Evolutionary conservation across 2,329 filamentous ascomycete genomes (phyloP).

Genomic region (Fusarium mundagurra): DNA sequence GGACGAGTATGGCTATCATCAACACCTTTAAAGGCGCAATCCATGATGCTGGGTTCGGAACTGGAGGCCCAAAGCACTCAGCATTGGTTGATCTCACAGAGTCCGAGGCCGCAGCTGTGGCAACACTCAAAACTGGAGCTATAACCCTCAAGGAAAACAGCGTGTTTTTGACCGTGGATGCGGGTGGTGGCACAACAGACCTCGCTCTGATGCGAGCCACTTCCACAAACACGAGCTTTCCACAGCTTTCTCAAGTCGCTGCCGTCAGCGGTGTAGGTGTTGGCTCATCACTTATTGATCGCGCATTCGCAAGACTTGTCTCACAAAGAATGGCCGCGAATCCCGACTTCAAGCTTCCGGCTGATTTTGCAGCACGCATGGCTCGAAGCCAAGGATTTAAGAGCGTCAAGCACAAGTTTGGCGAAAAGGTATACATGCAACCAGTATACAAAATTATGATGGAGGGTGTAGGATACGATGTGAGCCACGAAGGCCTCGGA

Average conservation of each 20-base stretch:
- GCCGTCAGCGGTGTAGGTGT: constrained; percentile 58
- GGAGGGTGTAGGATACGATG: constrained; percentile 54
- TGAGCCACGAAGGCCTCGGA: constrained; percentile 49
- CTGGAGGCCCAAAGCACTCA: constrained; percentile 50
- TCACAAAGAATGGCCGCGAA: constrained; percentile 48
- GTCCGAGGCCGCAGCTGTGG: constrained; percentile 59
- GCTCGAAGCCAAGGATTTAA: constrained; percentile 52
- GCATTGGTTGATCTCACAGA: constrained; percentile 58
- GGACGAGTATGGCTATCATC: constrained; percentile 60
- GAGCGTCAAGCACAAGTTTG: constrained; percentile 55
- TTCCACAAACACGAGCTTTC: constrained; percentile 40
- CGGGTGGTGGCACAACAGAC: constrained; percentile 59
- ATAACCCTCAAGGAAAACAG: constrained; percentile 50
- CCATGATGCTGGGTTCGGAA: constrained; percentile 59
- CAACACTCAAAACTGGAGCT: constrained; percentile 55
- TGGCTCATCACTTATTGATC: constrained; percentile 58
- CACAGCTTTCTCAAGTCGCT: constrained; percentile 48
- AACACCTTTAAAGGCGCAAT: constrained; percentile 62
- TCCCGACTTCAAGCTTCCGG: constrained; percentile 51
- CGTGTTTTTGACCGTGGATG: constrained; percentile 57
- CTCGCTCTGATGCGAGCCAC: constrained; percentile 55
- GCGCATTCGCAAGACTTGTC: constrained; percentile 53
- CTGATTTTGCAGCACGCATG: constrained; percentile 50
- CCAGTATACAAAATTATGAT: constrained; percentile 54
- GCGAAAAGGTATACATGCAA: constrained; percentile 54